Percentiles rank a stretch among this genome's conserved stretches.
Conservation (phyloP, 2,329 filamentous ascomycete genomes). For the Biscogniauxia marginata region DNA sequence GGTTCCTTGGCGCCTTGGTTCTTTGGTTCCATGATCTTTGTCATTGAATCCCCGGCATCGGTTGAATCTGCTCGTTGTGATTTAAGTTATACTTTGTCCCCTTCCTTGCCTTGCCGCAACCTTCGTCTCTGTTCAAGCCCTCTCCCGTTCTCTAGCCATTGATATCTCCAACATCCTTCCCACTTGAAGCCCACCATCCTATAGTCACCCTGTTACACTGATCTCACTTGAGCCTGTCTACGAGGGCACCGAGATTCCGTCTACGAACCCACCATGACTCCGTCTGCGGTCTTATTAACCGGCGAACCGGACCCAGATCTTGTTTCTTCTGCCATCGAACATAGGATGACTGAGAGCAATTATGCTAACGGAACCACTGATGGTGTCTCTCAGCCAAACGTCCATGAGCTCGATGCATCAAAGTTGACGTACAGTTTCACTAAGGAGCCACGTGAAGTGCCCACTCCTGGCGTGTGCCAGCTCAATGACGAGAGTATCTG, state of each 20-base stretch:
- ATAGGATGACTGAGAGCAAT: conserved; percentile 42
- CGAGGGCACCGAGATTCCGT: background rate
- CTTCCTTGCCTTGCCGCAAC: too few species aligned
- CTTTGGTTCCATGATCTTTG: too few species aligned
- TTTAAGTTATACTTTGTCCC: background rate
- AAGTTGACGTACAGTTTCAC: conserved; percentile 53
- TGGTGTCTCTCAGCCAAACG: conserved; percentile 43
- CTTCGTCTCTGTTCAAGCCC: too few species aligned
- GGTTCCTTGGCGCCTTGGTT: too few species aligned
- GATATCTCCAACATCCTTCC: too few species aligned
- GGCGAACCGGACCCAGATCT: conserved; percentile 50
- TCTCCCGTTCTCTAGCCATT: background rate
- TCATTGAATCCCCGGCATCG: background rate
- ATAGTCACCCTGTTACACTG: background rate
- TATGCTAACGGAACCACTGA: conserved; percentile 29
- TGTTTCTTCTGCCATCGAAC: conserved; percentile 50
- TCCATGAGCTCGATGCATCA: conserved; percentile 61
- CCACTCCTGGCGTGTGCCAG: conserved; percentile 27
- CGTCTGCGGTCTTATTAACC: conserved; percentile 43
- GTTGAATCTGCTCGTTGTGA: background rate
- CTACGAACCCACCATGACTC: conserved; percentile 41
- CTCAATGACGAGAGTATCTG: conserved; percentile 50
- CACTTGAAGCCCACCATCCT: background rate
- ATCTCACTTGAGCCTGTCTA: background rate
- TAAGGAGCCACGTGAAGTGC: conserved; percentile 27